These are phyloP conservation scores for Umbilicaria muhlenbergii DNA, from an alignment of 495 filamentous ascomycete species.

Conservation along the genomic window DNA sequence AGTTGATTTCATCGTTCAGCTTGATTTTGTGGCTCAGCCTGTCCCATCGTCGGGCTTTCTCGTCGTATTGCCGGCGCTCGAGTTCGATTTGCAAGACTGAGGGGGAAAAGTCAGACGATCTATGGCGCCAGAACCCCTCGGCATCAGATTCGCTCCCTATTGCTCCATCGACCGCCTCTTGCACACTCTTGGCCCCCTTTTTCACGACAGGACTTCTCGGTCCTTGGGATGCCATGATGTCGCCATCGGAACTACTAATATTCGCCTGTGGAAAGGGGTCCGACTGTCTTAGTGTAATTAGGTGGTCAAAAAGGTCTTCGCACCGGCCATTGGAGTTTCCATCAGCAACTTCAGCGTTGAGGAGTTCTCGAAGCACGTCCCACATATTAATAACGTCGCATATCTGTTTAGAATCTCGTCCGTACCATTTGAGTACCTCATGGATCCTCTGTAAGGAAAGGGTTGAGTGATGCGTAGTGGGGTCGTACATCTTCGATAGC, in stretches of 20 bases:
- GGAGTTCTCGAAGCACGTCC: conserved; percentile 11
- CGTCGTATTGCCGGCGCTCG: conserved; percentile 39
- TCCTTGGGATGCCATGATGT: background rate
- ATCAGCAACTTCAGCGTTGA: conserved; percentile 10
- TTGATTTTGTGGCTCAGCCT: conserved; percentile 40
- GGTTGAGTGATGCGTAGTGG: conserved; percentile 2
- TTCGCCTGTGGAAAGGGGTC: conserved; percentile 3
- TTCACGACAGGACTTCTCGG: conserved; percentile 1
- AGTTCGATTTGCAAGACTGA: conserved; percentile 43
- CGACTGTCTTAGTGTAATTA: conserved; percentile 12
- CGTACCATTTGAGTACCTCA: conserved; percentile 16
- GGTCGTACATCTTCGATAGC: conserved; percentile 16
- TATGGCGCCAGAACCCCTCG: too few relatives aligned
- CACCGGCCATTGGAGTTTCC: background rate
- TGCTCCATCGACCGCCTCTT: conserved; percentile 9
- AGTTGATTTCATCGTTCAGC: conserved; percentile 35
- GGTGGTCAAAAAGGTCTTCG: conserved; percentile 5
- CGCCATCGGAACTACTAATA: background rate
- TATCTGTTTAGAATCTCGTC: conserved; percentile 17
- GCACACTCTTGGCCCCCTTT: conserved; percentile 6
- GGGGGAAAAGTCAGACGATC: conserved; percentile 8
- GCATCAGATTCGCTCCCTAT: too few relatives aligned
- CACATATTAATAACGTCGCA: conserved; percentile 20
- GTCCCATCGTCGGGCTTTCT: conserved; percentile 36
- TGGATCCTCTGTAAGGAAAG: conserved; percentile 5